phyloP scores from a whole-genome alignment of 1,284 basidiomycete species.

The Mycena citricolor region DNA sequence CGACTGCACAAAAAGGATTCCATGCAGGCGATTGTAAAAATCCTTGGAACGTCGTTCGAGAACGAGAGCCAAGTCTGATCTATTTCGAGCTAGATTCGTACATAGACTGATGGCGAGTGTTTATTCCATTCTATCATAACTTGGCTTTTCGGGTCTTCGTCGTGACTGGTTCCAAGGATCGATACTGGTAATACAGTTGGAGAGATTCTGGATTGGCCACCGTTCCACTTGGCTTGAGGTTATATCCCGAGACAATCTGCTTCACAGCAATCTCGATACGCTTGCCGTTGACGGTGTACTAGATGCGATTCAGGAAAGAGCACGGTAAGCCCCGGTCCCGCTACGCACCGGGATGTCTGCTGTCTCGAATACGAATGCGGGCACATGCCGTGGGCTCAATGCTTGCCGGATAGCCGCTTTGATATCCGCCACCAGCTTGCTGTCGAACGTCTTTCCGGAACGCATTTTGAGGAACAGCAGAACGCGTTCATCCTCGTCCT shows the following conservation, averaged over 20 bases:
- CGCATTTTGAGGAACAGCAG: constrained; percentile 82
- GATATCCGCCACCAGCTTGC: constrained; percentile 50
- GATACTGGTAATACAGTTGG: constrained; percentile 60
- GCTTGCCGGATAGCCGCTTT: constrained; percentile 60
- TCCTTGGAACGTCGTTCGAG: too few relatives aligned
- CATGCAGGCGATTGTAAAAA: too few relatives aligned
- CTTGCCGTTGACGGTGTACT: constrained; percentile 69
- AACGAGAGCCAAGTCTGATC: too few relatives aligned
- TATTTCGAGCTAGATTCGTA: too few relatives aligned
- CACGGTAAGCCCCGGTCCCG: neutral
- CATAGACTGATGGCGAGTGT: too few relatives aligned
- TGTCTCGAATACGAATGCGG: constrained; percentile 60
- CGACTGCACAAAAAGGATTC: too few relatives aligned
- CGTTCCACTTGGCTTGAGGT: constrained; percentile 63
- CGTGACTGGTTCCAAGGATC: constrained; percentile 49
- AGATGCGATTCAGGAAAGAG: constrained; percentile 31
- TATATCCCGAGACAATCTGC: constrained; percentile 65
- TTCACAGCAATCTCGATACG: constrained; percentile 77
- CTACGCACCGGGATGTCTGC: constrained; percentile 61
- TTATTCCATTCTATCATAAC: constrained; percentile 5
- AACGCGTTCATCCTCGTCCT: constrained; percentile 81
- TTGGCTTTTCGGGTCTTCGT: constrained; percentile 1
- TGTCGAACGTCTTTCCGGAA: constrained; percentile 48
- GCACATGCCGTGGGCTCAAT: constrained; percentile 76
- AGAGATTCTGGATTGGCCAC: constrained; percentile 69